Conservation (phyloP, 2,329 filamentous ascomycete genomes). For the Whalleya microplaca region DNA sequence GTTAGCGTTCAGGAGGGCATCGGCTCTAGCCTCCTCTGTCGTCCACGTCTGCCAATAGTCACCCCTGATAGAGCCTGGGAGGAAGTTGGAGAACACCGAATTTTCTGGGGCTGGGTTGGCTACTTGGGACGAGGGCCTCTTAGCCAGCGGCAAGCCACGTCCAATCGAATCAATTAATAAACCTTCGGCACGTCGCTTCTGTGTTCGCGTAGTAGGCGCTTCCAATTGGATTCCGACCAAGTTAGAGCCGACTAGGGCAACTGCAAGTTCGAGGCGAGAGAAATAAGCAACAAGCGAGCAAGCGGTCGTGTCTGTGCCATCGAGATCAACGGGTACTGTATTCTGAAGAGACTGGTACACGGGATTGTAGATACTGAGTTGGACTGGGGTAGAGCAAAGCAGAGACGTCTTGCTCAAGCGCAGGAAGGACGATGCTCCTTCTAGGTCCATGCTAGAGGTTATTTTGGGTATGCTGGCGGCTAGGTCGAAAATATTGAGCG, state of each 20-base stretch:
- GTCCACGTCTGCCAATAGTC: constrained; percentile 52
- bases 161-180: constrained; percentile 76
- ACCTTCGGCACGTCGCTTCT: constrained; percentile 60
- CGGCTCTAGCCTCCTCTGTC: constrained; percentile 50
- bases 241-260: constrained; percentile 65
- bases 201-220: constrained; percentile 58
- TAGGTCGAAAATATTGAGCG: constrained; percentile 66
- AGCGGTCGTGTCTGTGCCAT: constrained; percentile 32
- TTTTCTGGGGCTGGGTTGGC: constrained; percentile 35
- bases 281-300: constrained; percentile 64
- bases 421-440: constrained; percentile 63
- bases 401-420: constrained; percentile 69
- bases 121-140: constrained; percentile 39
- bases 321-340: constrained; percentile 49
- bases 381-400: constrained; percentile 60
- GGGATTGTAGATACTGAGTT: constrained; percentile 69
- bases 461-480: constrained; percentile 64
- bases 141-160: constrained; percentile 56
- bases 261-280: constrained; percentile 66
- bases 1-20: constrained; percentile 50
- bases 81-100: constrained; percentile 42
- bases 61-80: constrained; percentile 55
- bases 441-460: constrained; percentile 55
- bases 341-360: constrained; percentile 67
- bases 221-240: constrained; percentile 73